Conservation (phyloP, 192 early-diverging fungal genomes). For the Coemansia sp. region DNA sequence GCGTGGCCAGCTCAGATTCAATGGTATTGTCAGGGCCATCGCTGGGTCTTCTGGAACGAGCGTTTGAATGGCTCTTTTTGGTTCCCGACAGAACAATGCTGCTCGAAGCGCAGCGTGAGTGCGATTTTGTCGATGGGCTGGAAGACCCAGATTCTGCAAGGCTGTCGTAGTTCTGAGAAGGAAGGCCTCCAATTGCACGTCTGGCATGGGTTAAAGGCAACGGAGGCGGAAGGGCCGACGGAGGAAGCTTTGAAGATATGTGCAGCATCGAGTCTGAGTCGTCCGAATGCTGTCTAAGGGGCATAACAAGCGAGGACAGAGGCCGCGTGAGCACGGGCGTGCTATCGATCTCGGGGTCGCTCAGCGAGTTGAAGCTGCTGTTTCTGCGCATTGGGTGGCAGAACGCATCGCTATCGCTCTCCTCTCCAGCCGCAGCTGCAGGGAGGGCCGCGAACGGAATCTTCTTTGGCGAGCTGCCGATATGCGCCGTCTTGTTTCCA, state of each 20-base stretch:
- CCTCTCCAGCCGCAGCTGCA: conserved; percentile 5
- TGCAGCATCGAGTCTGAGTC: neutral
- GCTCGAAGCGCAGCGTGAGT: conserved; percentile 51
- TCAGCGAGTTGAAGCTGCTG: conserved; percentile 43
- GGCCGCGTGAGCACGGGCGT: conserved; percentile 4
- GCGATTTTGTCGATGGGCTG: conserved; percentile 18
- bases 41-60: conserved; percentile 34
- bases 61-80: conserved; percentile 12
- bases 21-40: conserved; percentile 22
- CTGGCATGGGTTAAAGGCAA: conserved; percentile 19
- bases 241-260: neutral
- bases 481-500: neutral
- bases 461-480: neutral
- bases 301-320: conserved; percentile 1
- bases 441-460: conserved; percentile 10
- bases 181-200: conserved; percentile 22
- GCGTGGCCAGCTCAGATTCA: conserved; percentile 14
- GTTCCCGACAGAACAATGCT: conserved; percentile 17
- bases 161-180: conserved; percentile 28
- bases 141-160: conserved; percentile 14
- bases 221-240: neutral
- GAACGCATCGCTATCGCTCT: conserved; percentile 5
- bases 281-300: neutral
- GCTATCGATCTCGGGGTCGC: conserved; percentile 35
- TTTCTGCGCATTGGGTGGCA: conserved; percentile 10